Evolutionary conservation across 805 yeast species (phyloP), one percentile per base, ranked within the genome.

Genomic region (Sungouiozyma ichnusensis): DNA sequence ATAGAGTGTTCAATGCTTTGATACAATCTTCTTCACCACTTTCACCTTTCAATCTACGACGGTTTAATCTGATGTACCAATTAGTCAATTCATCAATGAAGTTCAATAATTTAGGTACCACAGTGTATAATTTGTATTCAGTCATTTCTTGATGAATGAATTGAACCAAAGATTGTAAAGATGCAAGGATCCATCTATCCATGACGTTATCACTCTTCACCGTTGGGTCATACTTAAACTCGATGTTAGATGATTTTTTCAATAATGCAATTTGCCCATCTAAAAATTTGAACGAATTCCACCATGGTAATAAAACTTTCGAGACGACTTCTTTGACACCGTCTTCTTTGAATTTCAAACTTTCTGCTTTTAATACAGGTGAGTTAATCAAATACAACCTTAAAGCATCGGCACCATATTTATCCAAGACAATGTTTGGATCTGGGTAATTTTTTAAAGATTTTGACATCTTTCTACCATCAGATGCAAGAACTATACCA

Each of bases 391-490:
- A 76, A 63, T 92, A 92, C 58, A 92, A 72, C 67, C 99, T 82
- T 58, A 92, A 73, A 20, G 99, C 96, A 71, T 92, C 99, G 36
- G 99, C 95, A 72, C 99, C 99, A 59, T 85, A 88, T 61, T 79
- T 80, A 51, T 84, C 74, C 60, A 92, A 73, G 47, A 92, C 81
- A 50, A 76, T 65, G 50, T 68, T 73, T 50, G 98, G 97, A 68
- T 92, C 97, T 49, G 99, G 99, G 65, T 92, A 92, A 67, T 92
- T 92, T 73, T 92, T 88, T 62, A 92, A 78, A 58, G 97, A 81
- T 73, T 92, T 92, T 36, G 98, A 92, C 99, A 92, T 92, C 73
- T 92, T 92, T 71, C 88, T 92, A 66, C 99, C 99, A 62, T 92
- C 99, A 36, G 92, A 80, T 37, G 99, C 99, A 53, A 92, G 74